A percentile compares a stretch with the other conserved stretches of the same genome.
Evolutionary conservation across 306 rosid genomes (phyloP).

Genomic region (Begonia fuchsioides): DNA sequence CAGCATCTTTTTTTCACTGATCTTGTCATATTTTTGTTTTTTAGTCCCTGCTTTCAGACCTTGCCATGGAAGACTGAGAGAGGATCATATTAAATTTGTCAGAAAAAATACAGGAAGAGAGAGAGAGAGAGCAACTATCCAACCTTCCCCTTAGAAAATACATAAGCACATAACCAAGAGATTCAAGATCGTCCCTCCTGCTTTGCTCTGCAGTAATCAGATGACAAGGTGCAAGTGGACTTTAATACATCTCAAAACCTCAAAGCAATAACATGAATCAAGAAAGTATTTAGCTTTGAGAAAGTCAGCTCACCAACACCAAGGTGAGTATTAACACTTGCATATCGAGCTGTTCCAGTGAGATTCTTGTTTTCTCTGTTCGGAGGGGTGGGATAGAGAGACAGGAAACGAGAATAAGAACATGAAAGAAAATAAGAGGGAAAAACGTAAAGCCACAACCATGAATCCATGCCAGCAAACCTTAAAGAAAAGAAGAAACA

Average conservation of each 20-base stretch:
- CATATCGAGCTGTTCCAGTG: slow-evolving; percentile 99
- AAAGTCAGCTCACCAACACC: slow-evolving; percentile 73
- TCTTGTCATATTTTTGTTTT: slow-evolving; percentile 92
- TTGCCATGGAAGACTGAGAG: slow-evolving; percentile 95
- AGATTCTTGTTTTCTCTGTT: slow-evolving; percentile 97
- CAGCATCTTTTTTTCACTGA: slow-evolving; percentile 96
- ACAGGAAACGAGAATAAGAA: neutral
- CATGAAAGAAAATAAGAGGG: neutral
- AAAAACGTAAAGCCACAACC: no score
- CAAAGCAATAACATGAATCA: slow-evolving; percentile 2
- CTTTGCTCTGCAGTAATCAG: slow-evolving; percentile 65
- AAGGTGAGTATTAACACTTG: slow-evolving; percentile 95
- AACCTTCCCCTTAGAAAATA: slow-evolving; percentile 98
- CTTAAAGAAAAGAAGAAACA: no score
- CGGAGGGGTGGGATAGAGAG: no score
- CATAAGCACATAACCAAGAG: slow-evolving; percentile 96
- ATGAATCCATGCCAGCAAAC: no score
- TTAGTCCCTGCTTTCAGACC: slow-evolving; percentile 91
- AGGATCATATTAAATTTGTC: slow-evolving; percentile 15
- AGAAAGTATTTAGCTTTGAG: slow-evolving; percentile 9
- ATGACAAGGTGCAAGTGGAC: slow-evolving; percentile 3
- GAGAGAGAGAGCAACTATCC: slow-evolving; percentile 10
- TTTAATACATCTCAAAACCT: slow-evolving; percentile 1
- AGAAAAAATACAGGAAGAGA: slow-evolving; percentile 4
- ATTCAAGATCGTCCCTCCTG: slow-evolving; percentile 98